phyloP scores from a whole-genome alignment of 2,329 filamentous ascomycete genomes.

The Aspergillus alliaceus region DNA sequence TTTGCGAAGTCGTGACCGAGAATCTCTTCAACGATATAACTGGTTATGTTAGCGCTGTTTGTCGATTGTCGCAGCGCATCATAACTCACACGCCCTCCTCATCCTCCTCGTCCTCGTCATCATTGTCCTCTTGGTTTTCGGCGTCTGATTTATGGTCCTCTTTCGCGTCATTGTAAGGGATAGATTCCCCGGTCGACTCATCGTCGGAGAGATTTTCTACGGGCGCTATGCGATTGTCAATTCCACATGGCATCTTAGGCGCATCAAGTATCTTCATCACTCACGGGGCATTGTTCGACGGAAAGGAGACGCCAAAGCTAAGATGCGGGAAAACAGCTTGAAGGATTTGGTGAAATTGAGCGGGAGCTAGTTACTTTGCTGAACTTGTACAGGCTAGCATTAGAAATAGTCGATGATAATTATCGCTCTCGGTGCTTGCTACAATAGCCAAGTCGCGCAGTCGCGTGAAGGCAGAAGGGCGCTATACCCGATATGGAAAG shows the following conservation, averaged over 20 bases:
- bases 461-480: slow-evolving; percentile 25
- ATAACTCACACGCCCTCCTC: slow-evolving; percentile 38
- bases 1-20: slow-evolving; percentile 37
- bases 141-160: slow-evolving; percentile 14
- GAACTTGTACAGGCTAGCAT: background rate
- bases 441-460: slow-evolving; percentile 26
- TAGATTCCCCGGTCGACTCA: slow-evolving; percentile 37
- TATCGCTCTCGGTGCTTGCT: slow-evolving; percentile 9
- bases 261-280: slow-evolving; percentile 22
- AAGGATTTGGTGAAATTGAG: slow-evolving; percentile 6
- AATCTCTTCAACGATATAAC: slow-evolving; percentile 44
- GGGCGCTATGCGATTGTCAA: slow-evolving; percentile 27
- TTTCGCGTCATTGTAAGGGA: slow-evolving; percentile 35
- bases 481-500: slow-evolving; percentile 37
- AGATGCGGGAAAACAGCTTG: slow-evolving; percentile 33
- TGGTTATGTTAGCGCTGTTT: slow-evolving; percentile 21
- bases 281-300: slow-evolving; percentile 41
- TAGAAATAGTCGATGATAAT: slow-evolving; percentile 1
- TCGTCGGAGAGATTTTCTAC: slow-evolving; percentile 36
- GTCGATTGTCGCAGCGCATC: slow-evolving; percentile 5
- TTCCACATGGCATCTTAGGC: slow-evolving; percentile 2
- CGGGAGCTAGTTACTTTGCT: background rate
- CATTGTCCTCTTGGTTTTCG: slow-evolving; percentile 21
- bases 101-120: slow-evolving; percentile 29
- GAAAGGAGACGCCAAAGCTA: slow-evolving; percentile 21